Conservation (phyloP, 73 alveolate species). For the Blepharisma stoltei region DNA sequence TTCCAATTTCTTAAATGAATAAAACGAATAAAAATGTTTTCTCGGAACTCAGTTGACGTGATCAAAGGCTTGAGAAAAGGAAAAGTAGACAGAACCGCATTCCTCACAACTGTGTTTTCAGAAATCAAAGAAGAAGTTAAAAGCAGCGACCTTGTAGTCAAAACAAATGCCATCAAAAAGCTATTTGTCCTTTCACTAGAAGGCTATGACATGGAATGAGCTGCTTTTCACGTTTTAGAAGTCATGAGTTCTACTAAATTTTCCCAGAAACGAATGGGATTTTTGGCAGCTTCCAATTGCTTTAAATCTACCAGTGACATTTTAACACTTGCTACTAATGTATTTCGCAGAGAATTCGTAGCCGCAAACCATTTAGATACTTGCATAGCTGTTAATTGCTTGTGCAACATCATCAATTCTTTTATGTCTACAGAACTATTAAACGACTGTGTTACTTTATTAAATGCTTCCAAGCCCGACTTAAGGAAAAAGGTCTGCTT, state of each 20-base stretch:
- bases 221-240: constrained; percentile 52
- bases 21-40: not conserved
- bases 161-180: constrained; percentile 45
- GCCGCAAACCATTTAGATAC: constrained; percentile 35
- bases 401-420: constrained; percentile 40
- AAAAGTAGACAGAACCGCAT: constrained; percentile 40
- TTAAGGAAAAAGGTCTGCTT: constrained; percentile 52
- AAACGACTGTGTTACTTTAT: constrained; percentile 49
- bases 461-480: constrained; percentile 39
- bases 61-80: constrained; percentile 45
- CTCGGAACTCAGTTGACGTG: constrained; percentile 32
- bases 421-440: constrained; percentile 41
- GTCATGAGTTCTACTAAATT: constrained; percentile 47
- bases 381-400: constrained; percentile 46
- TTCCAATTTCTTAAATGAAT: too few species aligned
- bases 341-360: constrained; percentile 45
- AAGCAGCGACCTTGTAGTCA: constrained; percentile 39
- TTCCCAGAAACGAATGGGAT: constrained; percentile 35
- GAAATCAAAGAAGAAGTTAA: constrained; percentile 46
- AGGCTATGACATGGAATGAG: constrained; percentile 51
- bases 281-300: constrained; percentile 34
- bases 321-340: constrained; percentile 41
- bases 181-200: constrained; percentile 48
- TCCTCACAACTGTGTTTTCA: constrained; percentile 32
- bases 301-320: constrained; percentile 37